Evolutionary conservation across 2,329 filamentous ascomycete genomes (phyloP), one percentile per base, ranked within the genome.

Genomic region (Aspergillus japonicus): DNA sequence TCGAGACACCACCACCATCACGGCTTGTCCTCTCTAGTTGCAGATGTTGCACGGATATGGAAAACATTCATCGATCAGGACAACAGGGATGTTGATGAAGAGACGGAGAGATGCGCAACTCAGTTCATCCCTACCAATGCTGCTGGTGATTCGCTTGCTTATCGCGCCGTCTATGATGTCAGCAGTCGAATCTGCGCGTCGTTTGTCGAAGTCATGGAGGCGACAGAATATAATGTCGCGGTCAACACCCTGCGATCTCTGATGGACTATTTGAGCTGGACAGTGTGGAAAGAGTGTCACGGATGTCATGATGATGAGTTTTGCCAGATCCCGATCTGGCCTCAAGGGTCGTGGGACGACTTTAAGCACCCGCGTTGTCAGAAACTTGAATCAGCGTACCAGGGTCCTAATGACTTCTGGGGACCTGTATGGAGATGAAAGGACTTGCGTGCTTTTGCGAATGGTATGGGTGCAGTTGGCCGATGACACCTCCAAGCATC

Each of bases 291-390:
- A 5, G 50, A 53, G n/a, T 53, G 50, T 16, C 35, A 10, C 11
- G 50, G 50, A 3, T 53, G 50, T n/a, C 50, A 53, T 16, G 35
- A 53, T 8, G 35, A 53, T 12, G 50, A 53, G 11, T 53, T 53
- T 6, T 53, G 50, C 12, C 33, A 35, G 8, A 39, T 53, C 42
- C 50, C 50, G 10, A 53, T 53, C 5, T 53, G 50, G 50, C 50
- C 33, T 5, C 33, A 53, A 14, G 50, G 50, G 1, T 39, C 33
- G n/a, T 39, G 42, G 21, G 50, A 53, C 16, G 50, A 53, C 33
- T 44, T 42, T 10, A 21, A 53, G 3, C 50, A 53, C 19, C 50
- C 50, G 14, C 50, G 23, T n/a, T 53, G 50, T 39, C 50, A 19
- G 19, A 44, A 53, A n/a, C 26, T 44, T 11, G 33, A 44, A 3